Evolutionary conservation across 352 stramenopile species (phyloP), one percentile per base, ranked within the genome.

Genomic region (Phytophthora multivora): DNA sequence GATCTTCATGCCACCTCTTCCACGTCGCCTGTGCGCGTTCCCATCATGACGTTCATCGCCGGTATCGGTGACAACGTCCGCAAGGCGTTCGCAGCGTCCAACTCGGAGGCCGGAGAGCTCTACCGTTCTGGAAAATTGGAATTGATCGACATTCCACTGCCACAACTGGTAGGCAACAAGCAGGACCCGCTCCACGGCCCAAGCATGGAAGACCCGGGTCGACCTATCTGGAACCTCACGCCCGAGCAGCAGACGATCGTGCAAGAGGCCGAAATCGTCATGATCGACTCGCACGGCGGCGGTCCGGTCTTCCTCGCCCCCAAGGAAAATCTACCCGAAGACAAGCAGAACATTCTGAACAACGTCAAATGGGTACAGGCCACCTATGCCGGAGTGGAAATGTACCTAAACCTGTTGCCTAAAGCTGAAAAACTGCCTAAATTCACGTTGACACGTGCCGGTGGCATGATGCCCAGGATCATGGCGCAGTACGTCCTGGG

Each of bases 401-500:
- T 55, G 43, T 71, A 77, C 26, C 54, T 77, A 15, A 51, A 66
- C 45, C 19, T 69, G 28, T 38, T 76, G n/a, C 66, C 69, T 0
- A 62, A 69, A 58, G 25, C 46, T 5, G 47, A 56, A 12, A 18
- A 64, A 12, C 47, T 70, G 21, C 69, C 69, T 26, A 57, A 64
- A 23, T 81, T 81, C 61, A 71, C 51, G 9, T 39, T 79, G 26
- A 73, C 73, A 15, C 61, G 73, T 42, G 73, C 73, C 0, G 73
- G 73, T 21, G 73, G 73, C 3, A 77, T 79, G 55, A 78, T 81
- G 69, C 62, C 66, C 1, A 31, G 61, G 19, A 67, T 72, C 59
- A 81, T 81, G 57, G 73, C 69, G 10, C 73, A 81, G 46, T 81
- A 79, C 43, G 70, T 81, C 6, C 55, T 81, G 11, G 73, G 73